Percentiles rank a stretch among this genome's conserved stretches.
phyloP scores from a whole-genome alignment of 2,329 filamentous ascomycete species.

The Proliferodiscus dingleyae region DNA sequence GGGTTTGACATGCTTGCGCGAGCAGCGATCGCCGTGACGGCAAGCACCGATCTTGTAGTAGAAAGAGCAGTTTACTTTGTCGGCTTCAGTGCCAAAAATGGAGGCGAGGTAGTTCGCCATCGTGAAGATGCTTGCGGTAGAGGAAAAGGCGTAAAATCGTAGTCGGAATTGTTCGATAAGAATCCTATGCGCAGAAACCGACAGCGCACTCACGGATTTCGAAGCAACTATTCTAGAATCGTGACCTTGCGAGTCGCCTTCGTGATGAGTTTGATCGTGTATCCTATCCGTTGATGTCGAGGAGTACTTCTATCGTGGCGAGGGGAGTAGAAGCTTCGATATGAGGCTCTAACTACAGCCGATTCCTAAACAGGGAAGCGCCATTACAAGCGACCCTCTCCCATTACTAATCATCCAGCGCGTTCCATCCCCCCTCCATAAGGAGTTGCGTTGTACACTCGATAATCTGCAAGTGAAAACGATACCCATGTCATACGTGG shows the following conservation, averaged over 20 bases:
- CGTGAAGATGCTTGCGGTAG: conserved; percentile 18
- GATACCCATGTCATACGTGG: too few relatives aligned
- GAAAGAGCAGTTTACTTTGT: conserved; percentile 99
- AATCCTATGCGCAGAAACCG: not conserved
- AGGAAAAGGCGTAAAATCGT: not conserved
- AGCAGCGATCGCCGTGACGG: conserved; percentile 96
- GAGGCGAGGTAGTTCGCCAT: conserved; percentile 99
- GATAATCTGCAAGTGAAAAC: too few relatives aligned
- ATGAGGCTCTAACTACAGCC: too few relatives aligned
- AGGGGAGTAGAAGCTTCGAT: not conserved
- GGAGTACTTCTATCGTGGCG: too few relatives aligned
- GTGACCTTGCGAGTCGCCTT: not conserved
- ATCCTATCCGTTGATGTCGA: not conserved
- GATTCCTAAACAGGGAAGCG: too few relatives aligned
- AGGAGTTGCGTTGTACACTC: too few relatives aligned
- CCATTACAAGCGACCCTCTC: too few relatives aligned
- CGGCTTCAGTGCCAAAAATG: conserved; percentile 99
- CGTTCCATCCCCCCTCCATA: too few relatives aligned
- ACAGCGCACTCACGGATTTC: not conserved
- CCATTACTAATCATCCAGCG: too few relatives aligned
- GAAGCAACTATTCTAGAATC: not conserved
- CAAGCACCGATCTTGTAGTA: conserved; percentile 99
- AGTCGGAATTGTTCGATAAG: too few relatives aligned
- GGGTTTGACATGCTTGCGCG: conserved; percentile 97
- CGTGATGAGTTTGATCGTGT: not conserved